phyloP scores from a whole-genome alignment of 352 stramenopile species.

The Blastocystis sp. region DNA sequence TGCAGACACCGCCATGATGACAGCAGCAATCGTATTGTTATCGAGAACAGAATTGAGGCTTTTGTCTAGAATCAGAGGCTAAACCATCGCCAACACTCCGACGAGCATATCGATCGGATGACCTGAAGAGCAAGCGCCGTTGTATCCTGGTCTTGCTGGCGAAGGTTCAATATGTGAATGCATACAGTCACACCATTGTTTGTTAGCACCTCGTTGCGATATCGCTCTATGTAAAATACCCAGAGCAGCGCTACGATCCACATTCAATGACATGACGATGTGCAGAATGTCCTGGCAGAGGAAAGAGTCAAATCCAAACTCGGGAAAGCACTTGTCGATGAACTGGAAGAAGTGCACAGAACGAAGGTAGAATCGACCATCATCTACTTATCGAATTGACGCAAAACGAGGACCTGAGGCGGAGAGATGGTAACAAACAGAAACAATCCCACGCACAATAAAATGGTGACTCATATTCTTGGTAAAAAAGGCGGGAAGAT shows the following conservation, averaged over 20 bases:
- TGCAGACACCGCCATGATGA: background rate
- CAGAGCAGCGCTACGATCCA: background rate
- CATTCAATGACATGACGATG: background rate
- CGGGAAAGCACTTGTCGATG: background rate
- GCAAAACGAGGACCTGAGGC: background rate
- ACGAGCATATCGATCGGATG: background rate
- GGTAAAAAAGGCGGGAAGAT: background rate
- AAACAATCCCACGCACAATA: background rate
- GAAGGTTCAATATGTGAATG: background rate
- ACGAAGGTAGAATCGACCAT: background rate
- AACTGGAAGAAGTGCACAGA: background rate
- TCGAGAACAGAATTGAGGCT: background rate
- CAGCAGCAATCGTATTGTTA: background rate
- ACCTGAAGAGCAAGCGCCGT: background rate
- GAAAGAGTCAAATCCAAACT: background rate
- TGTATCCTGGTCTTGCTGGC: background rate
- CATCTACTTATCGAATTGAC: background rate
- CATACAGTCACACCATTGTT: background rate
- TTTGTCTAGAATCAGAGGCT: background rate
- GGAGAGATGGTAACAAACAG: background rate
- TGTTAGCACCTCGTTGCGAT: background rate
- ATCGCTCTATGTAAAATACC: background rate
- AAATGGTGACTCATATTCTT: background rate
- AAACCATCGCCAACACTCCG: background rate
- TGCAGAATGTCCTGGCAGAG: background rate